Evolutionary conservation across 1,284 basidiomycete species (phyloP).

Genomic region (Pyrrhoderma noxium): DNA sequence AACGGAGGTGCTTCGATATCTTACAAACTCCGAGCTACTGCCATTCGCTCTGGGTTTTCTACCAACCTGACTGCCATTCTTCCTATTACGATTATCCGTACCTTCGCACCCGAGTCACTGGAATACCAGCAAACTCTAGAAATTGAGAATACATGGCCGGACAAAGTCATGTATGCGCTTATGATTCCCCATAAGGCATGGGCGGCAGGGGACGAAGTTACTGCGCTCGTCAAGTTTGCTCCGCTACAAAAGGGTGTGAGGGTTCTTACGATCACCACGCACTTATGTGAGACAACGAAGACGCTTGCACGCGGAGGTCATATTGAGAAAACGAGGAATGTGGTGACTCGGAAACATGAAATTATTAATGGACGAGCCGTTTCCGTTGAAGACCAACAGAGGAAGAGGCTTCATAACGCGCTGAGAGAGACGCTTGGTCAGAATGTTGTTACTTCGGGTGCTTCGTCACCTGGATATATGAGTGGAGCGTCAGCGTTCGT

Average conservation of each 20-base stretch:
- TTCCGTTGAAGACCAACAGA: constrained; percentile 33
- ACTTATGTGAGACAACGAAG: constrained; percentile 73
- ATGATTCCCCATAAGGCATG: constrained; percentile 86
- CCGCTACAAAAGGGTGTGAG: constrained; percentile 80
- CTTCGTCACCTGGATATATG: constrained; percentile 7
- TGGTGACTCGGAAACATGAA: constrained; percentile 64
- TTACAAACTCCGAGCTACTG: constrained; percentile 85
- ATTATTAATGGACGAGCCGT: constrained; percentile 58
- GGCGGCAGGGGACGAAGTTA: constrained; percentile 80
- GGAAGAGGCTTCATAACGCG: constrained; percentile 26
- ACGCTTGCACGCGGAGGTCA: constrained; percentile 45
- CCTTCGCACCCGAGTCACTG: constrained; percentile 74
- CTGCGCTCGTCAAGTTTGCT: constrained; percentile 78
- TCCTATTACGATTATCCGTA: constrained; percentile 64
- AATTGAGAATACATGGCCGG: constrained; percentile 93
- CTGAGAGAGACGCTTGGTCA: constrained; percentile 19
- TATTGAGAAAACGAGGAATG: constrained; percentile 58
- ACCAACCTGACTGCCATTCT: constrained; percentile 61
- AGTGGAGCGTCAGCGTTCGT: constrained; percentile 12
- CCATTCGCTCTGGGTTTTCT: constrained; percentile 66
- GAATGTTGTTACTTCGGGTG: background rate
- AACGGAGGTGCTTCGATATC: constrained; percentile 59
- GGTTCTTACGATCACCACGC: constrained; percentile 60
- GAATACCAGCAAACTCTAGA: constrained; percentile 95
- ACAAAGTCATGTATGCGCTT: constrained; percentile 89